Percentiles rank a stretch among this genome's conserved stretches.
Conservation (phyloP, 2,329 filamentous ascomycete species). For the Didymella arachidicola region DNA sequence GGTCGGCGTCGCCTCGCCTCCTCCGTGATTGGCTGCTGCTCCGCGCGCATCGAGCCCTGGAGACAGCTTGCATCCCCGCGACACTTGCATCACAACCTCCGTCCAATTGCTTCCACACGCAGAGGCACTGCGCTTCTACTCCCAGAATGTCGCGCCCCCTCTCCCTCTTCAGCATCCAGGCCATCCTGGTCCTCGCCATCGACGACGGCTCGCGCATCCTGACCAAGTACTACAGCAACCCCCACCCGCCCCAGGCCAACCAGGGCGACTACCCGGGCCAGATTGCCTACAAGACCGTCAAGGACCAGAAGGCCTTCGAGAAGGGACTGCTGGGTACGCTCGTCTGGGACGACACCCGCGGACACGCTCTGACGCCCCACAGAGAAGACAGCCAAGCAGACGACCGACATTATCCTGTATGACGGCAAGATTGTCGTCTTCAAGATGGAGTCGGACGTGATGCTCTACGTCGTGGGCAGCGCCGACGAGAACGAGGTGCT, state of each 20-base stretch:
- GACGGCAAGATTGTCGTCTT: conserved; percentile 96
- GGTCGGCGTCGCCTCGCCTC: background rate
- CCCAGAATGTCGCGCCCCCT: conserved; percentile 59
- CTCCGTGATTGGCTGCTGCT: conserved; percentile 36
- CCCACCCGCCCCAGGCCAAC: conserved; percentile 70
- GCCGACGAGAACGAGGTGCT: conserved; percentile 96
- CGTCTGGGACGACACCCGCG: conserved; percentile 76
- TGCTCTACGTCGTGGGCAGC: conserved; percentile 89
- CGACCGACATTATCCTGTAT: conserved; percentile 94
- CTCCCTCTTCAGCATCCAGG: conserved; percentile 63
- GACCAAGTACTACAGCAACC: conserved; percentile 87
- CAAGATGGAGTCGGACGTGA: conserved; percentile 97
- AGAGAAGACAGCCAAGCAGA: conserved; percentile 94
- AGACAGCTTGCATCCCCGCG: conserved; percentile 42
- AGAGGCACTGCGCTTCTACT: too few relatives aligned
- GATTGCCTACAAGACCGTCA: conserved; percentile 85
- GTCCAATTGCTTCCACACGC: too few relatives aligned
- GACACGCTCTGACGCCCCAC: conserved; percentile 28
- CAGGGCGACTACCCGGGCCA: conserved; percentile 67
- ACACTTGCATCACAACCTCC: background rate
- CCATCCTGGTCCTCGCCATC: conserved; percentile 64
- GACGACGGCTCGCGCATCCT: conserved; percentile 93
- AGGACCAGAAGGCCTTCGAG: conserved; percentile 95
- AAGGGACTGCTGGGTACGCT: conserved; percentile 76
- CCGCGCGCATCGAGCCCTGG: conserved; percentile 25